phyloP scores from a whole-genome alignment of 257 asterid species.

The Cinchona pubescens region DNA sequence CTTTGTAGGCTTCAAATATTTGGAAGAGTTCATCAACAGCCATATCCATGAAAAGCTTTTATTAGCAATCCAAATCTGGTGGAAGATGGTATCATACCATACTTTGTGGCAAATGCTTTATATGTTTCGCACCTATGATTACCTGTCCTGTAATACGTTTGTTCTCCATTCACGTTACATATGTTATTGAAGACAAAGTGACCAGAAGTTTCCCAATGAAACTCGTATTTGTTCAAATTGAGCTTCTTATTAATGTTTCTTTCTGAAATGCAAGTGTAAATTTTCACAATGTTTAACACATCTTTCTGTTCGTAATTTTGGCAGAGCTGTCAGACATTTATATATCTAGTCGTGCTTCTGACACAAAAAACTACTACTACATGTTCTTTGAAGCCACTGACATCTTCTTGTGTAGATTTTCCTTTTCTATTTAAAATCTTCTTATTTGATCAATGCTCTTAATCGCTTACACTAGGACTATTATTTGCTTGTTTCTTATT shows the following conservation, averaged over 20 bases:
- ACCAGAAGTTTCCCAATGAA: not conserved
- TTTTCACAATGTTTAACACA: constrained; percentile 13
- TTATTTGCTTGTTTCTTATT: too few relatives aligned
- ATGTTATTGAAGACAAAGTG: not conserved
- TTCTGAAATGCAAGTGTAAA: not conserved
- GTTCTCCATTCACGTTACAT: not conserved
- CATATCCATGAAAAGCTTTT: constrained; percentile 53
- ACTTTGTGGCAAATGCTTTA: too few relatives aligned
- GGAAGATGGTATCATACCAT: constrained; percentile 43
- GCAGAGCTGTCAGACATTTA: constrained; percentile 53
- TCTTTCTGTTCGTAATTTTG: constrained; percentile 19
- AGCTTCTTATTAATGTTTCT: not conserved
- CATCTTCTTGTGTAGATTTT: not conserved
- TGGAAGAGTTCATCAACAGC: constrained; percentile 57
- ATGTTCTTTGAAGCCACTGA: constrained; percentile 21
- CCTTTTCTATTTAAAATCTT: not conserved
- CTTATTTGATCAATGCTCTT: not conserved
- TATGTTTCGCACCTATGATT: not conserved
- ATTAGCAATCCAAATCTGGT: constrained; percentile 33
- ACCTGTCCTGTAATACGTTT: not conserved
- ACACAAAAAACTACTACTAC: constrained; percentile 54
- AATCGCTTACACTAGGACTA: not conserved
- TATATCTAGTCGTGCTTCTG: constrained; percentile 43
- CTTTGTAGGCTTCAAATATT: constrained; percentile 55
- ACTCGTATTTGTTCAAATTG: not conserved